Percentiles rank a stretch among this genome's conserved stretches.
phyloP scores from a whole-genome alignment of 441 rosid species.

The Capsella rubella region DNA sequence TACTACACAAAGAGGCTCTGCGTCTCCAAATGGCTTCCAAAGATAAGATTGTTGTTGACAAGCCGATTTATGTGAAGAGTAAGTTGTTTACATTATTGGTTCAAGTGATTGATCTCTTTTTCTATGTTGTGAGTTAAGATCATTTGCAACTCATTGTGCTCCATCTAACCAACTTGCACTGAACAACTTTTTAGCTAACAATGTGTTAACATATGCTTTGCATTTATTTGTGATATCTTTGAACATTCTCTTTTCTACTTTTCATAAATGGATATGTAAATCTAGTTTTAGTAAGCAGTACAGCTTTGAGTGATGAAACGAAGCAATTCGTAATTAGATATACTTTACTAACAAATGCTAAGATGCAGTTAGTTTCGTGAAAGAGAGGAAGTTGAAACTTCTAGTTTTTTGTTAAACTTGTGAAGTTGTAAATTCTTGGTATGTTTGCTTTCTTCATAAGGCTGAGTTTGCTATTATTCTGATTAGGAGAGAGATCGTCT shows the following conservation, averaged over 20 bases:
- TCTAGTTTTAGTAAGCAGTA: neutral
- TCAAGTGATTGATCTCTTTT: slow-evolving; percentile 2
- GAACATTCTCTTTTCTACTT: slow-evolving; percentile 5
- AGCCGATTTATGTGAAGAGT: slow-evolving; percentile 95
- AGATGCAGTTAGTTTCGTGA: slow-evolving; percentile 5
- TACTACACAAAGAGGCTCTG: slow-evolving; percentile 98
- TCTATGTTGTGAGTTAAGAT: slow-evolving; percentile 20
- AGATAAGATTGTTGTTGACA: slow-evolving; percentile 89
- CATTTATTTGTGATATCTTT: slow-evolving; percentile 3
- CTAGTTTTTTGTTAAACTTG: neutral
- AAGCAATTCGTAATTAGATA: slow-evolving; percentile 3
- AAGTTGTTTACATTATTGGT: slow-evolving; percentile 36
- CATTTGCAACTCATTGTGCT: slow-evolving; percentile 23
- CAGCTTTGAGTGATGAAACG: slow-evolving; percentile 12
- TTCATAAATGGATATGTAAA: neutral
- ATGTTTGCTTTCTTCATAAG: neutral
- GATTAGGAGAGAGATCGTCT: neutral
- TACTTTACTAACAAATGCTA: neutral
- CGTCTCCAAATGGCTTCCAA: slow-evolving; percentile 98
- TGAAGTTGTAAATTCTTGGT: neutral
- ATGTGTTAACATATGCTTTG: neutral
- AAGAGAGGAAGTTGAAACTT: slow-evolving; percentile 13
- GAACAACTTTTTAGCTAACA: slow-evolving; percentile 27
- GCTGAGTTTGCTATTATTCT: neutral
- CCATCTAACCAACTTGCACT: slow-evolving; percentile 28